Percentiles rank a stretch among this genome's conserved stretches.
Conservation (phyloP, 1,284 basidiomycete genomes). For the Moniliella sp. region DNA sequence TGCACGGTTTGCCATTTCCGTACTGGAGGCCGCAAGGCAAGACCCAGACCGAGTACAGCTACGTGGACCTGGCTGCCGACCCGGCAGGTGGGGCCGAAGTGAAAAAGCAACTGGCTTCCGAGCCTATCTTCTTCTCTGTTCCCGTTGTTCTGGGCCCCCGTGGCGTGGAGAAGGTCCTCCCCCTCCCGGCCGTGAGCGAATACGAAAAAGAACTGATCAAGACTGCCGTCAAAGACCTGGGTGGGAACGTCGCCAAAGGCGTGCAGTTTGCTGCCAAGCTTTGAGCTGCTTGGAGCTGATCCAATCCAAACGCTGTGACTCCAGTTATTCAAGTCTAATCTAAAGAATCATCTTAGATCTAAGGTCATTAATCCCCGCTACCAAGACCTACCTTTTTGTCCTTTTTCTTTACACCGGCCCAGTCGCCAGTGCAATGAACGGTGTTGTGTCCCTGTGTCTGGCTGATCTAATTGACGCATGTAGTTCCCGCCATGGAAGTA, state of each 20-base stretch:
- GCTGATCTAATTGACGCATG: too few species aligned
- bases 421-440: too few species aligned
- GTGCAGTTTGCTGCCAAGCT: too few species aligned
- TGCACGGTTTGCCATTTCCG: conserved; percentile 45
- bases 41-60: conserved; percentile 62
- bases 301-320: too few species aligned
- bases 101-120: conserved; percentile 14
- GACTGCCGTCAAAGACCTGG: conserved; percentile 26
- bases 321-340: too few species aligned
- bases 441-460: too few species aligned
- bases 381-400: too few species aligned
- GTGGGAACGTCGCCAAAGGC: conserved; percentile 34
- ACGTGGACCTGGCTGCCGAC: conserved; percentile 45
- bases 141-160: conserved; percentile 25
- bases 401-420: too few species aligned
- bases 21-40: conserved; percentile 48
- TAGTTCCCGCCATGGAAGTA: too few species aligned
- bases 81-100: conserved; percentile 38
- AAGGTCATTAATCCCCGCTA: too few species aligned
- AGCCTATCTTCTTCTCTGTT: conserved; percentile 41
- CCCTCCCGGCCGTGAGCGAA: conserved; percentile 20
- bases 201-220: conserved; percentile 34
- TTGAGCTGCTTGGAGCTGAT: too few species aligned
- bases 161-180: conserved; percentile 30
- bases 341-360: too few species aligned